Percentiles rank a stretch among this genome's conserved stretches.
These are phyloP conservation scores for Olyra latifolia DNA, from an alignment of 176 grass and related monocot genomes.

Conservation along the genomic window DNA sequence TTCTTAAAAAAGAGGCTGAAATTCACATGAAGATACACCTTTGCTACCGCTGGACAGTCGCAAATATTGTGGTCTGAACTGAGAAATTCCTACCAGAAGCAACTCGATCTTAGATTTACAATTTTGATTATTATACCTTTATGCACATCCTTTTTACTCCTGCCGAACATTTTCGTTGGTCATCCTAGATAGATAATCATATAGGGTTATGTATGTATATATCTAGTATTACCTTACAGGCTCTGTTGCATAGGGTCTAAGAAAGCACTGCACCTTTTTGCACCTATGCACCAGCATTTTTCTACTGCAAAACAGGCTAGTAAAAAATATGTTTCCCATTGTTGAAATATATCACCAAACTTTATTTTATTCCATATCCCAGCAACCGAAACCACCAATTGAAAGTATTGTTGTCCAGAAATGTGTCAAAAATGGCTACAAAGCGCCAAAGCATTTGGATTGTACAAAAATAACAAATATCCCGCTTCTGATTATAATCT, in stretches of 20 bases:
- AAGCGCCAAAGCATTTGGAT: too few relatives aligned
- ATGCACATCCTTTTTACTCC: background rate
- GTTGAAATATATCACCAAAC: background rate
- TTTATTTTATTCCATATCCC: background rate
- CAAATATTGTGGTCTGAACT: slow-evolving; percentile 2
- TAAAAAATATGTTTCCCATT: background rate
- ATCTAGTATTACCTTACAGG: background rate
- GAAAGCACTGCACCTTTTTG: background rate
- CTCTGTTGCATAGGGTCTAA: background rate
- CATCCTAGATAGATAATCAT: background rate
- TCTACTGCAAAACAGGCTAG: background rate
- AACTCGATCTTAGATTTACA: background rate
- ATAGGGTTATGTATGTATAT: too few relatives aligned
- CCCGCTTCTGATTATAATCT: too few relatives aligned
- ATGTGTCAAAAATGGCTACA: background rate
- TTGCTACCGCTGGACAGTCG: background rate
- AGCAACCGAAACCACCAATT: background rate
- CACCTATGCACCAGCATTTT: background rate
- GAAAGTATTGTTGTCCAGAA: background rate
- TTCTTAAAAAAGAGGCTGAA: background rate
- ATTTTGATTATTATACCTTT: background rate
- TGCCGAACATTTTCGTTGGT: background rate
- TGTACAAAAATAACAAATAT: too few relatives aligned
- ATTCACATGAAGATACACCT: background rate
- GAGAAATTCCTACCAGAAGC: background rate